Evolutionary conservation across 2,329 filamentous ascomycete species (phyloP).

Genomic region (Claviceps citrina): DNA sequence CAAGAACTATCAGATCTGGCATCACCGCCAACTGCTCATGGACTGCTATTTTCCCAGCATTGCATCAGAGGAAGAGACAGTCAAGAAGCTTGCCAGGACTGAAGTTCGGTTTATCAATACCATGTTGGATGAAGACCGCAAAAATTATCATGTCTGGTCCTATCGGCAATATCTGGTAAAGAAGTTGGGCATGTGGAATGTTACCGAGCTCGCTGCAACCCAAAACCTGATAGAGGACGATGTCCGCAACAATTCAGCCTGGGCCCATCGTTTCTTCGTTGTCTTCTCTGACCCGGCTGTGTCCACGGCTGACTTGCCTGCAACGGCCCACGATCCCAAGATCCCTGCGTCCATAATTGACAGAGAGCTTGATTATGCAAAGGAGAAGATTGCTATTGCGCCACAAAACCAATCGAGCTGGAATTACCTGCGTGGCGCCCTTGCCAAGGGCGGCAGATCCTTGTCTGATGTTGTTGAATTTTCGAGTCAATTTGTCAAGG

Average conservation of each 20-base stretch:
- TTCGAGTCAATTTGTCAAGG: slow-evolving; percentile 34
- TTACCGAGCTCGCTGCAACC: slow-evolving; percentile 55
- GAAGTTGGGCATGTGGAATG: slow-evolving; percentile 53
- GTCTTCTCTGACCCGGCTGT: slow-evolving; percentile 51
- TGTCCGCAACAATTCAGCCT: slow-evolving; percentile 90
- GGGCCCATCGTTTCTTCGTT: slow-evolving; percentile 95
- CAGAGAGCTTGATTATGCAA: slow-evolving; percentile 59
- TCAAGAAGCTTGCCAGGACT: slow-evolving; percentile 41
- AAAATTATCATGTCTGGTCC: slow-evolving; percentile 98
- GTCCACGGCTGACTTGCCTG: slow-evolving; percentile 30
- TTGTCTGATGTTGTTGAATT: slow-evolving; percentile 32
- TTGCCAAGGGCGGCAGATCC: slow-evolving; percentile 47
- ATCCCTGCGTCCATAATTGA: slow-evolving; percentile 51
- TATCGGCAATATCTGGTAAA: slow-evolving; percentile 63
- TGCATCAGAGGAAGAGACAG: slow-evolving; percentile 39
- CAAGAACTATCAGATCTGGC: slow-evolving; percentile 99
- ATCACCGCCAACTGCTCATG: slow-evolving; percentile 51
- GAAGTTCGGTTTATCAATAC: slow-evolving; percentile 62
- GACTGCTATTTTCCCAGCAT: slow-evolving; percentile 44
- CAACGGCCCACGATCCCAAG: slow-evolving; percentile 36
- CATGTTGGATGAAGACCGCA: slow-evolving; percentile 76
- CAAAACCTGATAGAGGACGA: slow-evolving; percentile 62
- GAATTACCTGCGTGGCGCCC: slow-evolving; percentile 73
- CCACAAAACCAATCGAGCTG: slow-evolving; percentile 91
- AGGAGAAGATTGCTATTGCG: slow-evolving; percentile 57